A percentile compares a stretch with the other conserved stretches of the same genome.
phyloP scores from a whole-genome alignment of 1,284 basidiomycete species.

The Earliella scabrosa region DNA sequence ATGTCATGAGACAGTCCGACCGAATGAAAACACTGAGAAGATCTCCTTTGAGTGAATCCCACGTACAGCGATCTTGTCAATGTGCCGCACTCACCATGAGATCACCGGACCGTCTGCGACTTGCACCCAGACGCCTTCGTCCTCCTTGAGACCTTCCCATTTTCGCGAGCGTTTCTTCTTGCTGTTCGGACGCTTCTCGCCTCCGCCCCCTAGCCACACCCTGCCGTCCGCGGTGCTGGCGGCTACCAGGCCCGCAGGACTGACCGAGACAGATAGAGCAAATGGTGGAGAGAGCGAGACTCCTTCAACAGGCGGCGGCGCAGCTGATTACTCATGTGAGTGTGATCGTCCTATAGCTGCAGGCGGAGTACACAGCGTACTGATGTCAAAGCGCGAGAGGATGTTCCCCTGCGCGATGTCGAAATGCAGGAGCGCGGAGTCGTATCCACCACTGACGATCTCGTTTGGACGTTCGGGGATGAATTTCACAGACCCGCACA shows the following conservation, averaged over 20 bases:
- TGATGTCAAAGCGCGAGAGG: conserved; percentile 61
- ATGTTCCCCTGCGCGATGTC: conserved; percentile 61
- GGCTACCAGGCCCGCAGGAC: conserved; percentile 60
- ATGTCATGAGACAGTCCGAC: conserved; percentile 49
- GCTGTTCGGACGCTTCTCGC: conserved; percentile 50
- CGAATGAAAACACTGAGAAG: conserved; percentile 52
- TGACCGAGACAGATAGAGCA: conserved; percentile 62
- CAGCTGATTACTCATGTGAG: conserved; percentile 36
- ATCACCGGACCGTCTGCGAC: conserved; percentile 74
- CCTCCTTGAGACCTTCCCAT: conserved; percentile 69
- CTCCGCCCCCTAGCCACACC: conserved; percentile 68
- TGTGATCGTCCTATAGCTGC: not conserved
- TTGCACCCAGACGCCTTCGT: conserved; percentile 49
- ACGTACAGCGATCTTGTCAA: conserved; percentile 2
- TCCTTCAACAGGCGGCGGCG: conserved; percentile 44
- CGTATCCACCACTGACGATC: conserved; percentile 78
- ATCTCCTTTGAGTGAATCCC: conserved; percentile 6
- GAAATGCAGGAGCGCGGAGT: conserved; percentile 68
- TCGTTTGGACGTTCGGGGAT: conserved; percentile 71
- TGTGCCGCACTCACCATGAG: conserved; percentile 51
- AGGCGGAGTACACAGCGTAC: conserved; percentile 41
- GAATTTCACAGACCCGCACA: conserved; percentile 70
- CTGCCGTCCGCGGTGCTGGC: conserved; percentile 77
- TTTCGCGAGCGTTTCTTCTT: conserved; percentile 63
- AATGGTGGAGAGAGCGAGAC: conserved; percentile 75